Conservation (phyloP, 2,329 filamentous ascomycete species). For the Microcyclosporella mali region DNA sequence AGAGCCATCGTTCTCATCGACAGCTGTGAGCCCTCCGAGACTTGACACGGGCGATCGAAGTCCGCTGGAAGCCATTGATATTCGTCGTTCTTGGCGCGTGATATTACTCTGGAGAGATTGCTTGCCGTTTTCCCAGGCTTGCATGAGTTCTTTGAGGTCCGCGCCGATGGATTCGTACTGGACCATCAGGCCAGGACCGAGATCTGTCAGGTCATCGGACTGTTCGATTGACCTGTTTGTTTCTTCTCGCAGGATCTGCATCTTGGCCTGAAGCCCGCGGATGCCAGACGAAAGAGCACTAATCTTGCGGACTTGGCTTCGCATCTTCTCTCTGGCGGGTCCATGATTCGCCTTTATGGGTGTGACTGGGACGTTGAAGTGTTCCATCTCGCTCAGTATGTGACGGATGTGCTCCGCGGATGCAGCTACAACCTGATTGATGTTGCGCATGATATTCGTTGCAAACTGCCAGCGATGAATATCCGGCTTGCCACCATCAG, state of each 20-base stretch:
- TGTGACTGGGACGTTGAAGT: constrained; percentile 46
- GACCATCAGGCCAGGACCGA: constrained; percentile 70
- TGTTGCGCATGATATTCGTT: constrained; percentile 63
- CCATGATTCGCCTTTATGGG: constrained; percentile 51
- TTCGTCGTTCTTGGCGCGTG: constrained; percentile 64
- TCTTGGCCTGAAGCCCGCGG: constrained; percentile 84
- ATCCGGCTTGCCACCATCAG: constrained; percentile 70
- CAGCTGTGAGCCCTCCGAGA: constrained; percentile 57
- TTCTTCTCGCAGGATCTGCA: constrained; percentile 86
- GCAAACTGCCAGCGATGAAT: constrained; percentile 72
- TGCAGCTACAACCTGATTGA: constrained; percentile 56
- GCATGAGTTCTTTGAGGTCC: constrained; percentile 60
- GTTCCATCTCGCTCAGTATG: constrained; percentile 72
- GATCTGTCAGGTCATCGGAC: constrained; percentile 52
- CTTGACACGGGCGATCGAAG: constrained; percentile 46
- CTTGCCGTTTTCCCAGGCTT: constrained; percentile 58
- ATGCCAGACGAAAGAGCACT: constrained; percentile 86
- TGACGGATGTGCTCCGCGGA: constrained; percentile 61
- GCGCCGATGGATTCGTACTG: constrained; percentile 94
- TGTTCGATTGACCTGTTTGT: constrained; percentile 73
- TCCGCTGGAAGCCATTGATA: constrained; percentile 45
- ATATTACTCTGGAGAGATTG: constrained; percentile 75
- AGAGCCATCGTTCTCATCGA: constrained; percentile 48
- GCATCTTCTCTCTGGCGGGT: constrained; percentile 74
- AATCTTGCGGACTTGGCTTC: constrained; percentile 80